phyloP scores from a whole-genome alignment of 2,329 filamentous ascomycete species.

The Seiridium cupressi region DNA sequence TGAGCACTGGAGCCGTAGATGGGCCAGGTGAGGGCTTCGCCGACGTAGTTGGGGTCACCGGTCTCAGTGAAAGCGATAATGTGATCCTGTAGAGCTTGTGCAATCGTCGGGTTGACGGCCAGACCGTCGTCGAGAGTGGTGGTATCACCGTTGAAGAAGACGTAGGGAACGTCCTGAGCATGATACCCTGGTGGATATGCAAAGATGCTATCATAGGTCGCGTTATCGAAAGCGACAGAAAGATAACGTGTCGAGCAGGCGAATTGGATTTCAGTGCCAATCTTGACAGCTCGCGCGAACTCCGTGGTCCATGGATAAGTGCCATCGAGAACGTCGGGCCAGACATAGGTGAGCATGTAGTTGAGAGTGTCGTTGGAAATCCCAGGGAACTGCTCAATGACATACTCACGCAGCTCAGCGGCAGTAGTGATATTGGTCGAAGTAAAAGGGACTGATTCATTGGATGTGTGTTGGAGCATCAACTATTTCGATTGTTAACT shows the following conservation, averaged over 20 bases:
- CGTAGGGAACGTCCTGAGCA: slow-evolving; percentile 49
- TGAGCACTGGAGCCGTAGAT: slow-evolving; percentile 17
- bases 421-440: slow-evolving; percentile 38
- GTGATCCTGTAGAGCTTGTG: slow-evolving; percentile 32
- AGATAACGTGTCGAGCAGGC: slow-evolving; percentile 53
- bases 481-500: neutral
- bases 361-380: slow-evolving; percentile 25
- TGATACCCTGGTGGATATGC: slow-evolving; percentile 51
- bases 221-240: slow-evolving; percentile 40
- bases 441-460: slow-evolving; percentile 43
- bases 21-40: slow-evolving; percentile 18
- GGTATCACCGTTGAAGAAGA: slow-evolving; percentile 41
- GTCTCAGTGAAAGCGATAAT: slow-evolving; percentile 30
- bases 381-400: slow-evolving; percentile 13
- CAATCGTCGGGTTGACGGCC: slow-evolving; percentile 27
- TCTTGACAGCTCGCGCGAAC: slow-evolving; percentile 37
- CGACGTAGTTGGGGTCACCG: slow-evolving; percentile 25
- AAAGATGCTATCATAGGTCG: slow-evolving; percentile 52
- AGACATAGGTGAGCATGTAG: slow-evolving; percentile 42
- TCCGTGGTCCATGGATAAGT: slow-evolving; percentile 39
- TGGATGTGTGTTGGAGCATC: slow-evolving; percentile 36
- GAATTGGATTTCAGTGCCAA: slow-evolving; percentile 42
- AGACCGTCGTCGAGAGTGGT: slow-evolving; percentile 21
- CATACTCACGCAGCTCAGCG: slow-evolving; percentile 16
- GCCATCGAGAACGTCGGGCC: slow-evolving; percentile 46